Percentiles rank a stretch among this genome's conserved stretches.
Evolutionary conservation across 495 filamentous ascomycete genomes (phyloP).

Genomic region (Trichocladium uniseriatum): DNA sequence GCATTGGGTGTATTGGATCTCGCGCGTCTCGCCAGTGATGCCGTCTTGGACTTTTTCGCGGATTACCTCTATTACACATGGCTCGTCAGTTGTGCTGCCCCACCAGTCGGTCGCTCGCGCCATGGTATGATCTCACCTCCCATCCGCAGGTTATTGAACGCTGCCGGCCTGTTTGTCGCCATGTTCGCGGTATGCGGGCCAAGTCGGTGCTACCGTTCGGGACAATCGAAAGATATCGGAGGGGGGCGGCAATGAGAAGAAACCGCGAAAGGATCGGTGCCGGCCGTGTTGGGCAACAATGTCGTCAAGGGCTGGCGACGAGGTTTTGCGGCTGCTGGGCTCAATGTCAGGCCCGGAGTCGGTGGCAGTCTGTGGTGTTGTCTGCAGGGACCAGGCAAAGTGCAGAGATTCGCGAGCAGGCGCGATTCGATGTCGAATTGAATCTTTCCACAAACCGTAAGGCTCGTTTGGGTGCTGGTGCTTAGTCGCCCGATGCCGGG

Average conservation of each 20-base stretch:
- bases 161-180: conserved; percentile 44
- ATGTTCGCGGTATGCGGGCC: conserved; percentile 26
- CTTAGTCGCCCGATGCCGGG: conserved; percentile 14
- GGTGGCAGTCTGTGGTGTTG: neutral
- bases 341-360: conserved; percentile 13
- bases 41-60: conserved; percentile 99
- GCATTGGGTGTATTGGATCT: conserved; percentile 97
- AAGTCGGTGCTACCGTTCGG: conserved; percentile 28
- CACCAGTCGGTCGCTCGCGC: neutral
- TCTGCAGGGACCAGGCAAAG: neutral
- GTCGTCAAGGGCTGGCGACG: conserved; percentile 15
- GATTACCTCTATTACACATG: conserved; percentile 80
- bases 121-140: conserved; percentile 35
- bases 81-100: conserved; percentile 4
- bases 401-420: neutral
- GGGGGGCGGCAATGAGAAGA: conserved; percentile 21
- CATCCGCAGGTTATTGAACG: conserved; percentile 46
- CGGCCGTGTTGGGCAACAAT: conserved; percentile 43
- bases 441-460: neutral
- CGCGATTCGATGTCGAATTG: conserved; percentile 10
- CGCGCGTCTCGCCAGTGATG: conserved; percentile 86
- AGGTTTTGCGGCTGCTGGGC: conserved; percentile 7
- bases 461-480: conserved; percentile 10
- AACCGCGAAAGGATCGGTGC: conserved; percentile 21
- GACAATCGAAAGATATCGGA: conserved; percentile 10